A percentile compares a stretch with the other conserved stretches of the same genome.
phyloP scores from a whole-genome alignment of 331 rosid species.

The Erythrophleum ivorense region DNA sequence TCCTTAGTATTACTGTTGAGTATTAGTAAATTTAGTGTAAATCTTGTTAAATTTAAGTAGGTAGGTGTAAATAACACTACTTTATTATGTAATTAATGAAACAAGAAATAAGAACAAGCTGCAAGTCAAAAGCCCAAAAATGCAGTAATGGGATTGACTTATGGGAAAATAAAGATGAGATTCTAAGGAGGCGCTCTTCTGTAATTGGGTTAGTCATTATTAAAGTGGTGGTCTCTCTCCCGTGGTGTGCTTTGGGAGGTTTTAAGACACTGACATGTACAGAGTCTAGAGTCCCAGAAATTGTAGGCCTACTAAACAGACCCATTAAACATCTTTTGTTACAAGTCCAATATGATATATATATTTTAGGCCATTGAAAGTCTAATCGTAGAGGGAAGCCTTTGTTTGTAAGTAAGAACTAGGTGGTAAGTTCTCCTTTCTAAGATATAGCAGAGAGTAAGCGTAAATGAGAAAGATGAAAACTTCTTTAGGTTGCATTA shows the following conservation, averaged over 20 bases:
- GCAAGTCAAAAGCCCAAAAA: neutral
- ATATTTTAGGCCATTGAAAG: neutral
- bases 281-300: neutral
- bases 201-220: neutral
- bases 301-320: neutral
- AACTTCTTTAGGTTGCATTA: neutral
- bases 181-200: neutral
- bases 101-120: neutral
- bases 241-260: neutral
- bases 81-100: neutral
- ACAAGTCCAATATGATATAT: neutral
- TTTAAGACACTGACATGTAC: neutral
- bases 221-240: neutral
- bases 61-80: neutral
- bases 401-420: too few species aligned
- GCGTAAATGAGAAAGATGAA: too few species aligned
- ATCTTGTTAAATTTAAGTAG: neutral
- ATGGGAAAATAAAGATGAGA: neutral
- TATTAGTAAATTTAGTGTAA: neutral
- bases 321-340: neutral
- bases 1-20: neutral
- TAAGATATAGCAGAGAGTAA: too few species aligned
- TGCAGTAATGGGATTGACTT: neutral
- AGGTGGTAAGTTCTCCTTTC: too few species aligned
- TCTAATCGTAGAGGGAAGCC: neutral